phyloP scores from a whole-genome alignment of 2,329 filamentous ascomycete genomes.

The Fusarium decemcellulare region DNA sequence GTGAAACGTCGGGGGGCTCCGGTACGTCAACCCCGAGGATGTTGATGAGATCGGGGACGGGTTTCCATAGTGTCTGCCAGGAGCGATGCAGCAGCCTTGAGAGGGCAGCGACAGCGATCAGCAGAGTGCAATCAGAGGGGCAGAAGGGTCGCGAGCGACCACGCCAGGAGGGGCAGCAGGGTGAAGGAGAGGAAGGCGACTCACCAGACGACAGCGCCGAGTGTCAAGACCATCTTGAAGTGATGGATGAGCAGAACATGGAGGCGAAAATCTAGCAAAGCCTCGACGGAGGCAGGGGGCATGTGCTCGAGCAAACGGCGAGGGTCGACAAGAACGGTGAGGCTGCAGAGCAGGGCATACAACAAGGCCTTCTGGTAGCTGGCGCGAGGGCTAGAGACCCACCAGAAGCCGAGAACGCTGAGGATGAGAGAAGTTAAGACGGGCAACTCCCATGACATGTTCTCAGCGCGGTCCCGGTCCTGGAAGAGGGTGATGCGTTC shows the following conservation, averaged over 20 bases:
- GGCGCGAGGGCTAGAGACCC: slow-evolving; percentile 52
- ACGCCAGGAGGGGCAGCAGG: slow-evolving; percentile 7
- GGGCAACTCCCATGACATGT: slow-evolving; percentile 61
- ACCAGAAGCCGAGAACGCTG: slow-evolving; percentile 56
- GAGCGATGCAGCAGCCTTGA: slow-evolving; percentile 86
- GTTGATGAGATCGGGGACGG: slow-evolving; percentile 90
- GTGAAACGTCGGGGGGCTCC: slow-evolving; percentile 87
- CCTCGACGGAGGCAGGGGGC: slow-evolving; percentile 47
- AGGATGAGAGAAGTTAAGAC: slow-evolving; percentile 58
- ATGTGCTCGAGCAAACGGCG: slow-evolving; percentile 49
- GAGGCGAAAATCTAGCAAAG: slow-evolving; percentile 59
- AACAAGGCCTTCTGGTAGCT: slow-evolving; percentile 51
- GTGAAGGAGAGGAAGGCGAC: slow-evolving; percentile 42
- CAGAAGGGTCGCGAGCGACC: slow-evolving; percentile 1
- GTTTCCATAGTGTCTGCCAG: slow-evolving; percentile 90
- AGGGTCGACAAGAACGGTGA: slow-evolving; percentile 53
- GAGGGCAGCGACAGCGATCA: slow-evolving; percentile 23
- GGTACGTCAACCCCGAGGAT: slow-evolving; percentile 96
- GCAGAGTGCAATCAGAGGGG: slow-evolving; percentile 11
- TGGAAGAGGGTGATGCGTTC: slow-evolving; percentile 39
- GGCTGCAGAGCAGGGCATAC: slow-evolving; percentile 50
- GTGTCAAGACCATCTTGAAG: slow-evolving; percentile 69
- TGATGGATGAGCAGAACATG: slow-evolving; percentile 63
- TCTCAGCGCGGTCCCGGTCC: slow-evolving; percentile 53
- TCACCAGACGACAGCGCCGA: slow-evolving; percentile 68